These are phyloP conservation scores for Sporisorium iseilematis-ciliati DNA, from an alignment of 1,284 basidiomycete genomes.

Conservation along the genomic window DNA sequence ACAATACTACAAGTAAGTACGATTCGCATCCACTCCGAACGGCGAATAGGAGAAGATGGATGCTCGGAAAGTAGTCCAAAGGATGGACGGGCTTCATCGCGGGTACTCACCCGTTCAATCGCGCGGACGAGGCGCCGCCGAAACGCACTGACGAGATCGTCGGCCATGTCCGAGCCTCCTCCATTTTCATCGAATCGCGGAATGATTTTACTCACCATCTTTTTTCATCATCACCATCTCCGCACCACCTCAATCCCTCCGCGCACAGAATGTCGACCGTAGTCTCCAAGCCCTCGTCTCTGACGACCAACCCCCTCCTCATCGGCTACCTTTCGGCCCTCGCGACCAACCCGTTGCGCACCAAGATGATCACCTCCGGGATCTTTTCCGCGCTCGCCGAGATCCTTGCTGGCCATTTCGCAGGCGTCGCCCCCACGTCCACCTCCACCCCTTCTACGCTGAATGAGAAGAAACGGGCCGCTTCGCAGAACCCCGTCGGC, in stretches of 20 bases:
- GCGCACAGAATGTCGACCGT: conserved; percentile 33
- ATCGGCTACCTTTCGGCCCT: conserved; percentile 56
- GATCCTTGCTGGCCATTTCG: conserved; percentile 58
- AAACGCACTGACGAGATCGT: background rate
- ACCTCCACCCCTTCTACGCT: conserved; percentile 29
- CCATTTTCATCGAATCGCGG: background rate
- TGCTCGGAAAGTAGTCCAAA: background rate
- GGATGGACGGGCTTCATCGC: no score
- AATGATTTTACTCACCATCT: conserved; percentile 8
- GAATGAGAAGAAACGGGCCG: conserved; percentile 44
- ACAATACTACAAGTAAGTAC: conserved; percentile 1
- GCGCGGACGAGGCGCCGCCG: conserved; percentile 2
- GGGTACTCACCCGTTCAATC: no score
- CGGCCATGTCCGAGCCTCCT: conserved; percentile 13
- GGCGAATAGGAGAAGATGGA: no score
- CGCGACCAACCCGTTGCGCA: conserved; percentile 59
- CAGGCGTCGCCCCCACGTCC: conserved; percentile 48
- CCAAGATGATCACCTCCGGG: conserved; percentile 60
- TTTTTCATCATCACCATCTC: background rate
- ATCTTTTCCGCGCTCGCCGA: conserved; percentile 58
- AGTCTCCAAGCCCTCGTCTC: conserved; percentile 40
- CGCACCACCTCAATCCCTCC: background rate
- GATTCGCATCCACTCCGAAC: background rate
- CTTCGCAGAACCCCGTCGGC: conserved; percentile 38
- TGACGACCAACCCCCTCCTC: conserved; percentile 52